phyloP scores from a whole-genome alignment of 441 rosid species.

The Cnidoscolus chayamansa region DNA sequence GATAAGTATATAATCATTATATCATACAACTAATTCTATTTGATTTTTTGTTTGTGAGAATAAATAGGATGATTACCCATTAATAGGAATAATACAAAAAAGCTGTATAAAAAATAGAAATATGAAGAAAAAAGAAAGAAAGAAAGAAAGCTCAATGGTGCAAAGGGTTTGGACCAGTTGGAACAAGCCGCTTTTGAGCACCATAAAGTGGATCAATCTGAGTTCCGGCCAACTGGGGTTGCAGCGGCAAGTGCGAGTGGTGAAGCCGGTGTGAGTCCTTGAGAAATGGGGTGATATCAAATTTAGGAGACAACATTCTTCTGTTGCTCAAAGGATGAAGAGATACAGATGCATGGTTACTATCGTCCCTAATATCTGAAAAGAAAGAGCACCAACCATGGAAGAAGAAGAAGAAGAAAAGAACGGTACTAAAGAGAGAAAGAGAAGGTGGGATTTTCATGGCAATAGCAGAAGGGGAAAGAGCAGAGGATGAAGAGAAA shows the following conservation, averaged over 20 bases:
- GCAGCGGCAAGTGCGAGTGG: neutral
- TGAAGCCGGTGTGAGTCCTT: slow-evolving; percentile 15
- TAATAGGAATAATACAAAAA: slow-evolving; percentile 19
- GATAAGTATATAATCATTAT: slow-evolving; percentile 22
- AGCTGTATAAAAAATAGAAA: slow-evolving; percentile 10
- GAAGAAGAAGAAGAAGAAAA: slow-evolving; percentile 24
- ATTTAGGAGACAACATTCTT: slow-evolving; percentile 32
- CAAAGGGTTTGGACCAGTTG: slow-evolving; percentile 84
- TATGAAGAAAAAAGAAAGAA: neutral
- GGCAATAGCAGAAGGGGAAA: neutral
- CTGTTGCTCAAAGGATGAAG: slow-evolving; percentile 16
- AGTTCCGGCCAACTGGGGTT: slow-evolving; percentile 21
- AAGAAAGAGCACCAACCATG: slow-evolving; percentile 19
- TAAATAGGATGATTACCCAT: slow-evolving; percentile 23
- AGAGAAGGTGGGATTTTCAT: slow-evolving; percentile 15
- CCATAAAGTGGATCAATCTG: slow-evolving; percentile 49
- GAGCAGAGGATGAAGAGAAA: slow-evolving; percentile 5
- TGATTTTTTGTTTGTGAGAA: slow-evolving; percentile 6
- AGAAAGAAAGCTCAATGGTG: slow-evolving; percentile 49
- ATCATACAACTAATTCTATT: slow-evolving; percentile 22
- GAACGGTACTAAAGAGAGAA: slow-evolving; percentile 9
- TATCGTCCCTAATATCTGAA: neutral
- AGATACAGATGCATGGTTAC: neutral
- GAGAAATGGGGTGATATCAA: slow-evolving; percentile 48
- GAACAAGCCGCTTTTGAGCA: slow-evolving; percentile 58